These are phyloP conservation scores for Talaromyces sp. DNA, from an alignment of 2,329 filamentous ascomycete species.

Conservation along the genomic window DNA sequence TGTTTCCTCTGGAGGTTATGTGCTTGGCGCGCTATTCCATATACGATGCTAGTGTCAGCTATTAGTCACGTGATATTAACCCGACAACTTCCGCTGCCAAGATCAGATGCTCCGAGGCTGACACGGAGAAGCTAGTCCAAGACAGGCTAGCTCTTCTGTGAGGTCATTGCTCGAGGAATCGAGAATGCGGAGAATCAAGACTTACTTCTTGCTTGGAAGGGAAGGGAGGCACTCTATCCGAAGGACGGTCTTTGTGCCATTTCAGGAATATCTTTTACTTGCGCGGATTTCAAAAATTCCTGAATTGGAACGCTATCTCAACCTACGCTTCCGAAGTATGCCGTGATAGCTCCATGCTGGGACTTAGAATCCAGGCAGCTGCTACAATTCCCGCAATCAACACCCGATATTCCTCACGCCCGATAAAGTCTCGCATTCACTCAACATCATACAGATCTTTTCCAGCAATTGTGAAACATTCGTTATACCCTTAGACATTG, in stretches of 20 bases:
- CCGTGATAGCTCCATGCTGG: not conserved
- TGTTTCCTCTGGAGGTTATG: conserved; percentile 11
- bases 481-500: not conserved
- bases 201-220: not conserved
- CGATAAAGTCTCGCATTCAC: not conserved
- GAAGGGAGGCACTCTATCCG: not conserved
- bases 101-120: conserved; percentile 1
- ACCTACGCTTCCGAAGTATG: not conserved
- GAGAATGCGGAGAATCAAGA: conserved; percentile 1
- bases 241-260: not conserved
- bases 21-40: conserved; percentile 16
- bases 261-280: not conserved
- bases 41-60: not conserved
- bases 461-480: not conserved
- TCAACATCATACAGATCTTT: not conserved
- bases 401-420: not conserved
- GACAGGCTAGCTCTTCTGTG: conserved; percentile 12
- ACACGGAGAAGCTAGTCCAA: not conserved
- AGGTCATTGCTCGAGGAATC: conserved; percentile 12
- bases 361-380: not conserved
- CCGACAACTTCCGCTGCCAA: conserved; percentile 15
- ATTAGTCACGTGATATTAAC: conserved; percentile 12
- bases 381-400: not conserved
- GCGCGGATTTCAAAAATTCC: not conserved
- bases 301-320: not conserved